Evolutionary conservation across 495 filamentous ascomycete genomes (phyloP).

Genomic region (Clohesyomyces aquaticus): DNA sequence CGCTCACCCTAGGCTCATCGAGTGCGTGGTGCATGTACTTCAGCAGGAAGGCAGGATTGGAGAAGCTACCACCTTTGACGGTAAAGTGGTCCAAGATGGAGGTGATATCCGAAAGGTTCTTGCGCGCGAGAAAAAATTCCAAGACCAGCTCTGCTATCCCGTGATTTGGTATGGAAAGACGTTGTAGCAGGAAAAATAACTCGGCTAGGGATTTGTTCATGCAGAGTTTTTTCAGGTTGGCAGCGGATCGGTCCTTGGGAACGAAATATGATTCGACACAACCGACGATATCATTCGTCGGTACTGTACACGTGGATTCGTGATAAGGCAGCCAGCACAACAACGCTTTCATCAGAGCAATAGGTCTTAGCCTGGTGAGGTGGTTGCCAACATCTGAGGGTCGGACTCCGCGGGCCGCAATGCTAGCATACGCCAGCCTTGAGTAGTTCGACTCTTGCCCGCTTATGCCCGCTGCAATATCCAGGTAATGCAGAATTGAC

Average conservation of each 20-base stretch:
- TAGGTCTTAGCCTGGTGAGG: background rate
- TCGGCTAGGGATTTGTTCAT: background rate
- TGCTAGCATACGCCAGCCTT: conserved; percentile 6
- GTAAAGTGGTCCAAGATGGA: background rate
- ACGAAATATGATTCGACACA: conserved; percentile 1
- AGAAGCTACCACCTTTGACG: background rate
- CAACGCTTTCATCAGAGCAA: conserved; percentile 3
- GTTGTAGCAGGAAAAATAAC: background rate
- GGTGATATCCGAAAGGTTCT: background rate
- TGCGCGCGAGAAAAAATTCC: background rate
- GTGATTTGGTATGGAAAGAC: conserved; percentile 10
- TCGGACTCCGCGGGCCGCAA: background rate
- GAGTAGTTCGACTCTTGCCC: background rate
- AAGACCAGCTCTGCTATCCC: conserved; percentile 1
- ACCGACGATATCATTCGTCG: background rate
- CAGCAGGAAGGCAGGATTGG: background rate
- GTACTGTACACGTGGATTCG: background rate
- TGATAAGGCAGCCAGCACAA: conserved; percentile 1
- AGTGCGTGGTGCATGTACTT: background rate
- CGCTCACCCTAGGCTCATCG: background rate
- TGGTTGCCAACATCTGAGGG: background rate
- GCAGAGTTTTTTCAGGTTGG: background rate
- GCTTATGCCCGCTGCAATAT: background rate
- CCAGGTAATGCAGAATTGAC: conserved; percentile 1
- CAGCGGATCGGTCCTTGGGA: background rate